Evolutionary conservation across 352 stramenopile species (phyloP).

Genomic region (Pythium sp.): DNA sequence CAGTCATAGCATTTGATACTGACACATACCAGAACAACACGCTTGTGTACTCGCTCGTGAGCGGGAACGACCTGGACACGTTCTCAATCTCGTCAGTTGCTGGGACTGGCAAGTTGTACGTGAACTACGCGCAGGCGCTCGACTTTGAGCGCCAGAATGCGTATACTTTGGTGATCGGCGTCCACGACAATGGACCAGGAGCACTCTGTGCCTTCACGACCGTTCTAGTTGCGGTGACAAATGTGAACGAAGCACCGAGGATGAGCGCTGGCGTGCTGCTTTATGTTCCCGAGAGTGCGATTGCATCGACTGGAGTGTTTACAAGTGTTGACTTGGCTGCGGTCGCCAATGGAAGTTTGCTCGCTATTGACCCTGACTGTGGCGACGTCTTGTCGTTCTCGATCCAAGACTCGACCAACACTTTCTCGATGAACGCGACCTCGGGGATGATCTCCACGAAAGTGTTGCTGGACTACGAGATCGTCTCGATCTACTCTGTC

Average conservation of each 20-base stretch:
- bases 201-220: slow-evolving; percentile 21
- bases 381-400: slow-evolving; percentile 1
- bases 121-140: slow-evolving; percentile 28
- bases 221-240: slow-evolving; percentile 19
- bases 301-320: neutral
- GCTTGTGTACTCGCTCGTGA: slow-evolving; percentile 40
- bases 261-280: slow-evolving; percentile 12
- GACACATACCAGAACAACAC: slow-evolving; percentile 56
- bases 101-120: slow-evolving; percentile 32
- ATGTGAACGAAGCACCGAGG: slow-evolving; percentile 30
- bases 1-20: slow-evolving; percentile 30
- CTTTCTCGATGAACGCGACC: neutral
- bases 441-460: slow-evolving; percentile 5
- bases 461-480: slow-evolving; percentile 7
- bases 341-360: neutral
- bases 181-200: slow-evolving; percentile 26
- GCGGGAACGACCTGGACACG: slow-evolving; percentile 34
- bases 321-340: neutral
- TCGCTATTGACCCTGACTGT: slow-evolving; percentile 1
- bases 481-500: neutral
- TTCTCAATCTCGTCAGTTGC: slow-evolving; percentile 40
- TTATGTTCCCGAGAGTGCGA: slow-evolving; percentile 28
- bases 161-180: slow-evolving; percentile 24
- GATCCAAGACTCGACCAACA: neutral
- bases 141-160: slow-evolving; percentile 39